These are phyloP conservation scores for Sporothrix mexicana DNA, from an alignment of 2,329 filamentous ascomycete species.

Conservation along the genomic window DNA sequence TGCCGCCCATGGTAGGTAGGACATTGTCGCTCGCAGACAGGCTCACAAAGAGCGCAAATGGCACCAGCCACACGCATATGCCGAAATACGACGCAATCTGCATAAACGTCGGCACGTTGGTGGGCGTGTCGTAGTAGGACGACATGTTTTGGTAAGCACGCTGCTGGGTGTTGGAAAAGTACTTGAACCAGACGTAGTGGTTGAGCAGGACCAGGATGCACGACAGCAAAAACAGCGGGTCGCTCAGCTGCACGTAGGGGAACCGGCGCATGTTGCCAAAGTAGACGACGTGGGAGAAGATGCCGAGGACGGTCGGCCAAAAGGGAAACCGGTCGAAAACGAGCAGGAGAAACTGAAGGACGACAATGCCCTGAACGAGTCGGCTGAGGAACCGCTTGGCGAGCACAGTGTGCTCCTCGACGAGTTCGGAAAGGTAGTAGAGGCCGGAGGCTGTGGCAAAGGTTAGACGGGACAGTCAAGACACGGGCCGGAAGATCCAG, in stretches of 20 bases:
- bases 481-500: background rate
- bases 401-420: slow-evolving; percentile 95
- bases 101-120: slow-evolving; percentile 78
- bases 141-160: slow-evolving; percentile 62
- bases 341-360: slow-evolving; percentile 73
- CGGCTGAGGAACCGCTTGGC: slow-evolving; percentile 84
- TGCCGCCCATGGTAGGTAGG: slow-evolving; percentile 84
- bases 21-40: slow-evolving; percentile 94
- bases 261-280: slow-evolving; percentile 80
- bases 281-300: slow-evolving; percentile 84
- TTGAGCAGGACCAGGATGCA: slow-evolving; percentile 81
- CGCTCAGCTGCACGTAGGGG: slow-evolving; percentile 80
- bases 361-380: slow-evolving; percentile 83
- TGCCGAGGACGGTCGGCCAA: slow-evolving; percentile 72
- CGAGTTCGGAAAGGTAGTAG: slow-evolving; percentile 96
- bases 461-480: slow-evolving; percentile 30
- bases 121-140: slow-evolving; percentile 66
- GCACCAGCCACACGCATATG: slow-evolving; percentile 94
- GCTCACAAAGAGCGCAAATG: slow-evolving; percentile 93
- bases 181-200: slow-evolving; percentile 94
- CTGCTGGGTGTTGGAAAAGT: slow-evolving; percentile 75
- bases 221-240: slow-evolving; percentile 86
- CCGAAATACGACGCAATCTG: slow-evolving; percentile 97
- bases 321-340: slow-evolving; percentile 87
- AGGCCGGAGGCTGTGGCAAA: slow-evolving; percentile 78